Percentiles rank a stretch among this genome's conserved stretches.
These are phyloP conservation scores for Lepiota brunneoincarnata DNA, from an alignment of 768 basidiomycete species.

Conservation along the genomic window DNA sequence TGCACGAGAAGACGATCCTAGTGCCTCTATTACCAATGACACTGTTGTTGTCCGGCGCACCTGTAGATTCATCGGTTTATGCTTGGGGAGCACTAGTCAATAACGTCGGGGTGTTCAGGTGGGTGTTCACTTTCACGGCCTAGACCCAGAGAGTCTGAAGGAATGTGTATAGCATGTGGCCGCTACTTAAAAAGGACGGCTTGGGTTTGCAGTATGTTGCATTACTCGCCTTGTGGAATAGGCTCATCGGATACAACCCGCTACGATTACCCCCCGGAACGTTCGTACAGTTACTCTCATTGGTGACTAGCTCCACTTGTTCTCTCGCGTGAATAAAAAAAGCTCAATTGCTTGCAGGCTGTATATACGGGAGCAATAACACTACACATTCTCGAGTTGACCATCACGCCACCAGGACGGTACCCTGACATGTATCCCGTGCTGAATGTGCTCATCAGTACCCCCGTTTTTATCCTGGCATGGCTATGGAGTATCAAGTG, in stretches of 20 bases:
- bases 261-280: constrained; percentile 42
- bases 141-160: neutral
- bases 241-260: constrained; percentile 75
- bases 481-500: constrained; percentile 92
- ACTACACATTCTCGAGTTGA: constrained; percentile 64
- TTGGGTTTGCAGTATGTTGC: constrained; percentile 72
- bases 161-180: constrained; percentile 78
- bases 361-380: constrained; percentile 52
- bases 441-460: constrained; percentile 78
- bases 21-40: constrained; percentile 84
- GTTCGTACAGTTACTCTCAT: constrained; percentile 50
- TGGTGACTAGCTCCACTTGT: constrained; percentile 33
- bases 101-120: constrained; percentile 90
- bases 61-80: constrained; percentile 56
- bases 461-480: constrained; percentile 74
- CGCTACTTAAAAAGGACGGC: constrained; percentile 77
- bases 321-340: constrained; percentile 6
- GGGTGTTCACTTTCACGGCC: constrained; percentile 15
- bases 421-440: constrained; percentile 87
- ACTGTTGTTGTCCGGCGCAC: constrained; percentile 61
- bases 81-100: constrained; percentile 74
- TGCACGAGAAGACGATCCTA: constrained; percentile 92
- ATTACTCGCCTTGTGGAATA: constrained; percentile 76
- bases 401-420: constrained; percentile 62
- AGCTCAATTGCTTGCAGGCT: constrained; percentile 29